Evolutionary conservation across 768 basidiomycete genomes (phyloP), one percentile per base, ranked within the genome.

Genomic region (Macrocybe gigantea): DNA sequence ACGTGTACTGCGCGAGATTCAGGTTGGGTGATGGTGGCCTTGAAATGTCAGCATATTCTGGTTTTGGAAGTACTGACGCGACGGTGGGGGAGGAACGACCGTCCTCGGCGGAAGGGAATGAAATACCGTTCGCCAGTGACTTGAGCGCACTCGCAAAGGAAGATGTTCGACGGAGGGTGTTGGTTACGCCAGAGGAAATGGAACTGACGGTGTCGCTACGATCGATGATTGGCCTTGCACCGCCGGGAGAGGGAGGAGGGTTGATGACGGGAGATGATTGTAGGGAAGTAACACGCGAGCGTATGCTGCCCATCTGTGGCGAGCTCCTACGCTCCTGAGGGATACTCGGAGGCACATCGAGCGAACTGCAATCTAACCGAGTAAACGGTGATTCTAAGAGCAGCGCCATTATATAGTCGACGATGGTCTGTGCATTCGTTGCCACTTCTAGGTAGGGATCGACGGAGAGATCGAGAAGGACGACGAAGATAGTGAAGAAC

Each of bases 371-470:
- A 33, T 86, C 80, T 2, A 94, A 75, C 15, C 81, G 71, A 6
- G 81, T 80, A 61, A 95, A 95, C 0, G 92, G 90, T 1, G 90
- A 93, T 58, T 94, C 92, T 8, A 95, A 70, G 9, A 97, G 78
- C 4, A 93, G 77, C 1, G 92, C 93, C 68, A 89, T 83, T 56
- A 96, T 78, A 60, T 95, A 96, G 65, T 99, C 96, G 31, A 92
- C 78, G 29, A 95, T 82, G 0, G 90, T 93, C 58, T 88, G 88
- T 0, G 94, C 94, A 59, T 90, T 82, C 6, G 88, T 82, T 0
- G 93, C 88, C 10, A 98, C 93, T 62, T 97, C 93, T 41, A 85
- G 81, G 58, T 95, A 92, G 0, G 95, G 89, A 58, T 98, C 96
- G 7, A 86, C 85, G 0, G 93, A 91, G 7, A 98, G 76, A 62